These are phyloP conservation scores for Periconia macrospinosa DNA, from an alignment of 2,329 filamentous ascomycete genomes.

Conservation along the genomic window DNA sequence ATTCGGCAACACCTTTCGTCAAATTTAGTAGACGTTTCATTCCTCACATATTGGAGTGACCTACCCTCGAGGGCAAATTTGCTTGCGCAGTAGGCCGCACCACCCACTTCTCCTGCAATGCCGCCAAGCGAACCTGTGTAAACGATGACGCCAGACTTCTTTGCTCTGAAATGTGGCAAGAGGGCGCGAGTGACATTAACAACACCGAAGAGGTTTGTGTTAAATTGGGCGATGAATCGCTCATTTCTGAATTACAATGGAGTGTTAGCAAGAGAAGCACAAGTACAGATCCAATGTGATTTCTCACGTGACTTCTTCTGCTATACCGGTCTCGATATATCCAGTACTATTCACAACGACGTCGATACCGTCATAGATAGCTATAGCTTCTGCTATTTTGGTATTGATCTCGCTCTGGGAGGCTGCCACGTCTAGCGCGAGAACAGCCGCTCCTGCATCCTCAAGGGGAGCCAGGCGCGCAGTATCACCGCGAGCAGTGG, in stretches of 20 bases:
- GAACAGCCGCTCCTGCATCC: constrained; percentile 46
- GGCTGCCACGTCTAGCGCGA: constrained; percentile 54
- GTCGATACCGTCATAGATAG: constrained; percentile 27
- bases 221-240: constrained; percentile 33
- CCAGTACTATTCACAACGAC: constrained; percentile 25
- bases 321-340: constrained; percentile 14
- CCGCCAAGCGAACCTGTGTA: constrained; percentile 28
- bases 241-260: constrained; percentile 35
- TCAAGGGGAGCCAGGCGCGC: constrained; percentile 48
- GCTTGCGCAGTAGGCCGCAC: constrained; percentile 8
- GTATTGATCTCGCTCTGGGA: constrained; percentile 41
- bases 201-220: constrained; percentile 47
- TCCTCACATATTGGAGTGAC: background rate
- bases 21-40: constrained; percentile 1
- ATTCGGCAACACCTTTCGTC: constrained; percentile 11
- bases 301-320: constrained; percentile 13
- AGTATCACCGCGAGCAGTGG: constrained; percentile 48
- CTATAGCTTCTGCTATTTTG: constrained; percentile 36
- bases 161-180: constrained; percentile 44
- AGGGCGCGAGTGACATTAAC: constrained; percentile 38
- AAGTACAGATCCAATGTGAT: background rate
- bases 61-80: constrained; percentile 15
- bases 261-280: background rate
- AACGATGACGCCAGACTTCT: constrained; percentile 42
- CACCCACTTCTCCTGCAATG: constrained; percentile 18